Base-by-base conservation (phyloP, 1,139 yeast genomes). In the Candida mesenterica region DNA sequence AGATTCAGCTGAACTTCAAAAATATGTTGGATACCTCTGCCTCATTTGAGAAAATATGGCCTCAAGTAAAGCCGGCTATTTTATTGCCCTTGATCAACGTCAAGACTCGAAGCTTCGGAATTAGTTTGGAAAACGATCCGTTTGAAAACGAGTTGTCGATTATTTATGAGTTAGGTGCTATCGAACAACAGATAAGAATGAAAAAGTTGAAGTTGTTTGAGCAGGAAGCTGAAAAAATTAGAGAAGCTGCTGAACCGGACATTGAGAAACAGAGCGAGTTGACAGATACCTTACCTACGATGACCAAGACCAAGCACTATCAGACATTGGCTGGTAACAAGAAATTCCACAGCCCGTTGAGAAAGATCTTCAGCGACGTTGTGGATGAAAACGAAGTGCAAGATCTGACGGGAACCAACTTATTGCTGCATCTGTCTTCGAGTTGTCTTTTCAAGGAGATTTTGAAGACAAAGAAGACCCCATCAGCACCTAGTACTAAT, bases 1-100 rank as follows among this genome's bases (percentile, higher is more conserved):
- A 82, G 42, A 63, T 84, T 19, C 53, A 55, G 25, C 62, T 63
- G 34, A 81, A 82, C 36, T 79, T 80, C 41, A 46, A 59, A 15
- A 59, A 67, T 32, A 55, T 75, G 25, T 56, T 62, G 8, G 49
- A 57, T 12, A 64, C 70, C 2, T 53, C 68, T 4, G 51, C 57
- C 15, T 73, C 77, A 5, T 62, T 59, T 36, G 59, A 61, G 12
- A 49, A 62, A 24, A 48, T 69, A 3, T 55, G 55, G 45, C 75
- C 73, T 1, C 41, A 36, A n/a, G 65, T 55, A 3, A 61, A 50
- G 32, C 49, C 45, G 0, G 62, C 71, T 0, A 38, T 61, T 5
- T 33, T 47, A 2, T 47, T 70, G 26, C 74, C 74, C 2, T 43
- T 48, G 9, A 49, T 70, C 2, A 52, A 53, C 23, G 46, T 68